A percentile compares a stretch with the other conserved stretches of the same genome.
Evolutionary conservation across 805 yeast genomes (phyloP).

Genomic region (Metschnikowia vanudenii): DNA sequence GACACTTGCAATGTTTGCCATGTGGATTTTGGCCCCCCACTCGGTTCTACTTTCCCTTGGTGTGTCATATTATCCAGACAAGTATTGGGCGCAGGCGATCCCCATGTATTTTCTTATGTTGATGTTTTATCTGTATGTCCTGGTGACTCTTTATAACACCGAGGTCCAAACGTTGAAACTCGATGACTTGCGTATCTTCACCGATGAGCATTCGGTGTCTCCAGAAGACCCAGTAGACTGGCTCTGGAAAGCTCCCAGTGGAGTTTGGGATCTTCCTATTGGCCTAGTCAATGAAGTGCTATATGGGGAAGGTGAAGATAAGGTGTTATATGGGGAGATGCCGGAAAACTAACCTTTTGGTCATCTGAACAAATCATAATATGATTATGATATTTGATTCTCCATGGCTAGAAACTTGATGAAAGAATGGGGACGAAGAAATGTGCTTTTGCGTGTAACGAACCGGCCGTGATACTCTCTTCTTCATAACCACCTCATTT

Average conservation of each 20-base stretch:
- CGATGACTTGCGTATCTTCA: conserved; percentile 59
- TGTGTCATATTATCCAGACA: conserved; percentile 75
- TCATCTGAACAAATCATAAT: too few relatives aligned
- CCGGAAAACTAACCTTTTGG: not conserved
- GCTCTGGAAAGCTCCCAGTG: conserved; percentile 65
- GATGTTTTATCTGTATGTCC: conserved; percentile 72
- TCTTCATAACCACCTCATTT: too few relatives aligned
- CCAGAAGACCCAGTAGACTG: conserved; percentile 32
- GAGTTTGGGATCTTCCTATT: conserved; percentile 83
- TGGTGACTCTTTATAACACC: conserved; percentile 68
- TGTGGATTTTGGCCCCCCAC: conserved; percentile 78
- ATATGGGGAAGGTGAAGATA: conserved; percentile 33
- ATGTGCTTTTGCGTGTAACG: too few relatives aligned
- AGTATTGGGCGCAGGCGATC: conserved; percentile 86
- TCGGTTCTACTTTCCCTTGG: conserved; percentile 49
- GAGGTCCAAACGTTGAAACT: conserved; percentile 66
- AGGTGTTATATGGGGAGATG: conserved; percentile 2
- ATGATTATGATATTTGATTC: too few relatives aligned
- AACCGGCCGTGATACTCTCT: too few relatives aligned
- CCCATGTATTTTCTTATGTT: conserved; percentile 69
- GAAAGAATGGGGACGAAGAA: too few relatives aligned
- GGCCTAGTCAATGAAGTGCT: conserved; percentile 64
- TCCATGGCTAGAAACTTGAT: too few relatives aligned
- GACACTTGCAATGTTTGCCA: conserved; percentile 50
- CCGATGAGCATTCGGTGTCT: conserved; percentile 59